A percentile compares a stretch with the other conserved stretches of the same genome.
Conservation (phyloP, 129 eudicot genomes). For the Kitagawia praeruptora region DNA sequence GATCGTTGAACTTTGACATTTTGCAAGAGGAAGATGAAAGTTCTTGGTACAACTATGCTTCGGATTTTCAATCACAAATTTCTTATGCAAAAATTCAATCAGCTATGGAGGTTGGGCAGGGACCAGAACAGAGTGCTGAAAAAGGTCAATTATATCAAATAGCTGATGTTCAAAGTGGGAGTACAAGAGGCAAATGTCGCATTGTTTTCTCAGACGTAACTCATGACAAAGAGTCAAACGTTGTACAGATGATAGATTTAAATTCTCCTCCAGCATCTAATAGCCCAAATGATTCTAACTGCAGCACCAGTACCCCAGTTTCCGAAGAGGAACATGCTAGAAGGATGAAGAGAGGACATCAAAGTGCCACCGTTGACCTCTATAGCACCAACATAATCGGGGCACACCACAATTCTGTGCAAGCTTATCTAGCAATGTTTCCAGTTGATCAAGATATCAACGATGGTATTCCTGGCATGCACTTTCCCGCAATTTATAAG, state of each 20-base stretch:
- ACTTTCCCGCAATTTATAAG: constrained; percentile 44
- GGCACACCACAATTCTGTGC: constrained; percentile 25
- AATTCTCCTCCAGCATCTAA: constrained; percentile 13
- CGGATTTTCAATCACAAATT: not conserved
- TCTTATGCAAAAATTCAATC: constrained; percentile 9
- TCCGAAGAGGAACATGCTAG: constrained; percentile 22
- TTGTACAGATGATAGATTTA: constrained; percentile 14
- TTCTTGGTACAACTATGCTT: constrained; percentile 9
- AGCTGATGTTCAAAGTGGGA: constrained; percentile 17
- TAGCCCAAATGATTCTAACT: constrained; percentile 39
- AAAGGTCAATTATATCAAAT: constrained; percentile 17
- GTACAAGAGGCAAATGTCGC: constrained; percentile 43
- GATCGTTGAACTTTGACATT: constrained; percentile 51
- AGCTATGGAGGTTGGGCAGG: constrained; percentile 18
- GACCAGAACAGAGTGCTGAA: constrained; percentile 16
- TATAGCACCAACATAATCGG: constrained; percentile 22
- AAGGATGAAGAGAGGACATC: constrained; percentile 31
- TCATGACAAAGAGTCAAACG: constrained; percentile 39
- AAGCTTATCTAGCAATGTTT: constrained; percentile 22
- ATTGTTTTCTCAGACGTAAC: constrained; percentile 48
- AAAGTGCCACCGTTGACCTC: constrained; percentile 18
- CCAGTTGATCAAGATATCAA: constrained; percentile 16
- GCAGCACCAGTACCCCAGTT: constrained; percentile 43
- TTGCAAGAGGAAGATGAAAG: constrained; percentile 26
- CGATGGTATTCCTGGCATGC: constrained; percentile 15